A percentile compares a stretch with the other conserved stretches of the same genome.
Conservation (phyloP, 163 green algal species). For the Scenedesmus sp. region DNA sequence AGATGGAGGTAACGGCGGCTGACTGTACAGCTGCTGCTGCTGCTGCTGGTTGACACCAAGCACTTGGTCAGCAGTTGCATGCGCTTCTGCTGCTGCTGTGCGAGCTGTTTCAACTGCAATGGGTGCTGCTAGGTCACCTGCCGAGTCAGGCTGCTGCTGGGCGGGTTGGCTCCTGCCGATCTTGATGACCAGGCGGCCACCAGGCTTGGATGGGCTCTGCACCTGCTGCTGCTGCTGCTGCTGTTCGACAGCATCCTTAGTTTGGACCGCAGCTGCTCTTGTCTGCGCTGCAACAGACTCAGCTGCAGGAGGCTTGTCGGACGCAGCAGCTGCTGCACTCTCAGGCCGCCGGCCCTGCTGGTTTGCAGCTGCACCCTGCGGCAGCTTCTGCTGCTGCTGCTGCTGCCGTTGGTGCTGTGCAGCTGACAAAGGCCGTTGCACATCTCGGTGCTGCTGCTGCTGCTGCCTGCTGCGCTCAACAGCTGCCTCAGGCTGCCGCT, state of each 20-base stretch:
- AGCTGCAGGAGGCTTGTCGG: neutral
- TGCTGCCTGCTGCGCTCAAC: neutral
- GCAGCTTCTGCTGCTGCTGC: neutral
- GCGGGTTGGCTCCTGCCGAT: neutral
- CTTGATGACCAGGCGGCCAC: constrained; percentile 1
- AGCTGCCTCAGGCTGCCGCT: neutral
- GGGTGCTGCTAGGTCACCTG: neutral
- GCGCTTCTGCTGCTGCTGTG: constrained; percentile 1
- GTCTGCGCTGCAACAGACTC: neutral
- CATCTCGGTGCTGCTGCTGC: neutral
- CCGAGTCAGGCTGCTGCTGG: neutral
- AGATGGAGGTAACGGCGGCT: neutral
- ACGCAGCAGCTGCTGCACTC: neutral
- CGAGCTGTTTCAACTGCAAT: neutral
- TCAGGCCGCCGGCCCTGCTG: neutral
- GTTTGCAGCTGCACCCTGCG: neutral
- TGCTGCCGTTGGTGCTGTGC: neutral
- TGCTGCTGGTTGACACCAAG: neutral
- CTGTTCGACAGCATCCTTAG: neutral
- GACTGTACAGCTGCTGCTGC: neutral
- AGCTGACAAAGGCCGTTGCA: neutral
- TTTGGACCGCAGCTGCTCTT: neutral
- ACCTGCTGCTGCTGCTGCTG: constrained; percentile 1
- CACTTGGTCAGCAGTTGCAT: neutral
- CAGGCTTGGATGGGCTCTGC: neutral